Base-by-base conservation (phyloP, 2,329 filamentous ascomycete species). In the Leptodontidium sp. region DNA sequence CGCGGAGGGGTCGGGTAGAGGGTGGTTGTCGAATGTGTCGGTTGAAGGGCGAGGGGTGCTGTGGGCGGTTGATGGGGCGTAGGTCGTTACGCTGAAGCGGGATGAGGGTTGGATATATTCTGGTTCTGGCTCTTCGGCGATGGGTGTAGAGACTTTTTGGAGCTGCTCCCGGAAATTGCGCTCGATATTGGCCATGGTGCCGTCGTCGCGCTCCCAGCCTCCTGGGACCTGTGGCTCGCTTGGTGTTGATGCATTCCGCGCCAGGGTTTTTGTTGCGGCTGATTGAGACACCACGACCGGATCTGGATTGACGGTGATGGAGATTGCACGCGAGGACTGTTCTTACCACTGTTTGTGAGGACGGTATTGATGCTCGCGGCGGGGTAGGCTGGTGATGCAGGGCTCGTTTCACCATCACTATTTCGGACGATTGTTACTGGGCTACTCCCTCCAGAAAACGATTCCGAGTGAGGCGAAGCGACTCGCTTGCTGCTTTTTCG, bases 401-500 rank as follows among this genome's bases (percentile, higher is more conserved):
- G 62, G 58, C 61, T 70, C 32, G 75, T 77, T 74, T 78, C 76
- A 75, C 59, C 68, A 66, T 64, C 66, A 58, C 47, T 57, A 71
- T 53, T 70, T 74, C 66, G 71, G 68, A 76, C 64, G 66, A 72
- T 70, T 7, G 75, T 75, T 35, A 69, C 71, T 67, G 75, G 75
- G 68, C 70, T 73, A 21, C 24, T 68, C 12, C 69, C 68, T 21
- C 67, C 65, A 69, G 72, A 71, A 43, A 35, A 69, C 8, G 71
- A 66, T 9, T 64, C 64, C 64, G 71, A 70, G 55, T 63, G 62
- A 53, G 75, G 75, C 29, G 74, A 73, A 45, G 68, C 59, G 66
- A 73, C 65, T 29, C 71, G 72, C 74, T 82, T 86, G 75, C 79
- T 83, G 75, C 79, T 84, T 77, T 83, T 87, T 52, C 81, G 81